Conservation (phyloP, 768 basidiomycete genomes). For the Russula virescens region DNA sequence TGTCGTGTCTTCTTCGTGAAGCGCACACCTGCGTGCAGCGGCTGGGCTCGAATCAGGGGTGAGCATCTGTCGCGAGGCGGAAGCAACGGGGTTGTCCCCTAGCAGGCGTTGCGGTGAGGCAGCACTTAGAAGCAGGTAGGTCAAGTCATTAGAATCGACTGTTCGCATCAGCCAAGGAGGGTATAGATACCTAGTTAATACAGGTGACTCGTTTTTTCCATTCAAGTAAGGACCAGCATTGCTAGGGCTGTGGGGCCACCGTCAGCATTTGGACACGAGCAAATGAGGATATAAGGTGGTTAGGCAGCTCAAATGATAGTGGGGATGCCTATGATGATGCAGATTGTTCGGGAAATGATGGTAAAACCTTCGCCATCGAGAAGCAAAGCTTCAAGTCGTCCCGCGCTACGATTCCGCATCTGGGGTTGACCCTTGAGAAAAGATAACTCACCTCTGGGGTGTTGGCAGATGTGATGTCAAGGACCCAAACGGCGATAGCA, state of each 20-base stretch:
- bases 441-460: constrained; percentile 32
- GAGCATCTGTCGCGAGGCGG: constrained; percentile 16
- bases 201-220: constrained; percentile 14
- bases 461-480: constrained; percentile 30
- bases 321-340: background rate
- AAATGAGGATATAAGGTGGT: background rate
- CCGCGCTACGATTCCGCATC: background rate
- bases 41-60: constrained; percentile 22
- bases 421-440: background rate
- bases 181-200: constrained; percentile 4
- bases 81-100: background rate
- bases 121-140: background rate
- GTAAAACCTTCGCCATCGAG: background rate
- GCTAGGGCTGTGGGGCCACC: constrained; percentile 7
- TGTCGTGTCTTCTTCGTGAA: constrained; percentile 18
- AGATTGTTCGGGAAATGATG: background rate
- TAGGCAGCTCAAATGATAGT: background rate
- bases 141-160: background rate
- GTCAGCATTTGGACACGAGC: background rate
- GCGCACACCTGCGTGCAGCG: constrained; percentile 16
- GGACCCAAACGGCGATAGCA: constrained; percentile 15
- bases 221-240: constrained; percentile 20
- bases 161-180: background rate
- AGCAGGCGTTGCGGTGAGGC: constrained; percentile 5
- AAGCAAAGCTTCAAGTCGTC: background rate